Conservation (phyloP, 2,329 filamentous ascomycete genomes). For the Curvularia spicifera region DNA sequence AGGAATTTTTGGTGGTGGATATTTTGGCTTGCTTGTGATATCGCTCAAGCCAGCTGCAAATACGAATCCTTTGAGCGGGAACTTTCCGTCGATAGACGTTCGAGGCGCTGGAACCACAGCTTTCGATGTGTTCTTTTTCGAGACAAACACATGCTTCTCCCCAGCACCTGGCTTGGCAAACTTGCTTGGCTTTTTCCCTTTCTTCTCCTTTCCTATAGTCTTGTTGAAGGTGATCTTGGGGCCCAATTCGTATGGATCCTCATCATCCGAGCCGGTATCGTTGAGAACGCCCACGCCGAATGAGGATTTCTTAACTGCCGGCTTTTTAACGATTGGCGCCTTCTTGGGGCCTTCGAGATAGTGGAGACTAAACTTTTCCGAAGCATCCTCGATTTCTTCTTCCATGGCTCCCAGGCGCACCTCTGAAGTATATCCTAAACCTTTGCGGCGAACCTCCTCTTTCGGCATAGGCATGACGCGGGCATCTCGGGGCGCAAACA, state of each 20-base stretch:
- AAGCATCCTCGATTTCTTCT: constrained; percentile 28
- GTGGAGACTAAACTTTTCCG: constrained; percentile 26
- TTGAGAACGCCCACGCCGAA: constrained; percentile 91
- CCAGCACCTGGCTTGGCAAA: constrained; percentile 68
- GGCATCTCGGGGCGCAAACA: constrained; percentile 86
- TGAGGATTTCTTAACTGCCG: constrained; percentile 67
- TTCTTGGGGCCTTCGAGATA: constrained; percentile 34
- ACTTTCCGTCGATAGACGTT: constrained; percentile 81
- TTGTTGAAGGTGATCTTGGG: constrained; percentile 88
- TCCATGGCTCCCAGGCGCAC: constrained; percentile 55
- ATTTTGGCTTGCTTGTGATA: constrained; percentile 54
- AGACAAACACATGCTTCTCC: constrained; percentile 75
- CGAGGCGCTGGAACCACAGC: constrained; percentile 56
- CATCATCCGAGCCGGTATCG: constrained; percentile 92
- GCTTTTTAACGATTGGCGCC: constrained; percentile 41
- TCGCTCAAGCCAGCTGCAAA: constrained; percentile 62
- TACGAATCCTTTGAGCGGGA: constrained; percentile 81
- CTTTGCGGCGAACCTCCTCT: constrained; percentile 70
- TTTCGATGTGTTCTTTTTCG: constrained; percentile 64
- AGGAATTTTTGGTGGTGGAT: constrained; percentile 72
- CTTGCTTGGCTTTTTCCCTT: constrained; percentile 62
- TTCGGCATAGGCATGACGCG: constrained; percentile 69
- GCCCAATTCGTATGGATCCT: constrained; percentile 91
- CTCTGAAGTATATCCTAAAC: constrained; percentile 71
- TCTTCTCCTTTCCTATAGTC: constrained; percentile 80